Base-by-base conservation (phyloP, 352 stramenopile genomes). In the Phytophthora parvispora region DNA sequence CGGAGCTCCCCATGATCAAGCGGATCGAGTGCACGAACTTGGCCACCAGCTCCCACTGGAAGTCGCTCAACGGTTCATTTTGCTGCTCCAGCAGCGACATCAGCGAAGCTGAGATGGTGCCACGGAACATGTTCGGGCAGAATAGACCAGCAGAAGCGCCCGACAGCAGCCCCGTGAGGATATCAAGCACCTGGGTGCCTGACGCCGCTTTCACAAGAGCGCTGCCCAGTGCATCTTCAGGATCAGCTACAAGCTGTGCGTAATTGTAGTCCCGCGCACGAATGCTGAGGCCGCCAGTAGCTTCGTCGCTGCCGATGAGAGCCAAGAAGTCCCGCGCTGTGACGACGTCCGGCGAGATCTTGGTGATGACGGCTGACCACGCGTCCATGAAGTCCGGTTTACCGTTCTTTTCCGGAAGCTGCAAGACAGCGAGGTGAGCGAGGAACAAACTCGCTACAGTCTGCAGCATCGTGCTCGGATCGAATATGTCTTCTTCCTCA, bases 331-430 rank as follows among this genome's bases (percentile, higher is more conserved):
- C 84, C 1, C 81, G 69, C 4, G 78, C 80, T 2, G 68, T 90
- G 47, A 92, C 80, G 8, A 92, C 68, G 48, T 92, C 84, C 52
- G 78, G 83, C 3, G 84, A 88, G n/a, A 90, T 67, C 40, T 86
- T 84, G n/a, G 69, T 65, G 72, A 90, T 86, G 49, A 81, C 77
- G 2, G 84, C 81, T n/a, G 81, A 90, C 81, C 82, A 91, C 38
- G 82, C 72, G 60, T 91, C 83, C 80, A 92, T 92, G 60, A 90
- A 91, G 63, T 92, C 82, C 9, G 84, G 74, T 13, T 78, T 72
- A n/a, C 83, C 82, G 20, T 83, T 80, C 60, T 86, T 86, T 53
- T 64, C 43, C 2, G 84, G 78, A 0, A 91, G 78, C 64, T 81
- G 40, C 4, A 92, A 57, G 18, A 85, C 79, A 5, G 84, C 76